Evolutionary conservation across 148 eudicot species (phyloP).

Genomic region (Amaranthus cruentus): DNA sequence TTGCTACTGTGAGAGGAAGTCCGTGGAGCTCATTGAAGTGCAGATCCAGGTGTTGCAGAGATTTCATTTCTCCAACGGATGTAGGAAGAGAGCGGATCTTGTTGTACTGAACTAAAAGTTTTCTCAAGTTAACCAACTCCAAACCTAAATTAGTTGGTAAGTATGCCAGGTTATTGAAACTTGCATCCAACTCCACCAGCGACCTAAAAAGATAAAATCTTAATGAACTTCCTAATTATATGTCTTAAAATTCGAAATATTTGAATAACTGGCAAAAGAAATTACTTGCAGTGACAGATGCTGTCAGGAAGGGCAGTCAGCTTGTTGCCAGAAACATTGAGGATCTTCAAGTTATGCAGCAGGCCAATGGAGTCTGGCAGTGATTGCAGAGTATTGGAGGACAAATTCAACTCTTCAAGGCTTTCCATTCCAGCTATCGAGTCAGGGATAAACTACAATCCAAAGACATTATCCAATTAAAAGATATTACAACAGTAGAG

Average conservation of each 20-base stretch:
- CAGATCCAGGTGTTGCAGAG: constrained; percentile 55
- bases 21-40: constrained; percentile 93
- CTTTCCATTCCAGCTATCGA: no score
- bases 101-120: constrained; percentile 61
- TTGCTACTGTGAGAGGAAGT: constrained; percentile 62
- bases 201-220: constrained; percentile 41
- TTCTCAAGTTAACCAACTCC: constrained; percentile 55
- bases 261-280: no score
- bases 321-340: no score
- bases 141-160: constrained; percentile 85
- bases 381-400: no score
- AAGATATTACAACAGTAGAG: no score
- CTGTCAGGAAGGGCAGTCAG: no score
- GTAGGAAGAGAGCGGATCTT: constrained; percentile 86
- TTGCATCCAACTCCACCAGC: constrained; percentile 72
- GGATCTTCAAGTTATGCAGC: no score
- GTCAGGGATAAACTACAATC: no score
- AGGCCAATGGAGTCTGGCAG: no score
- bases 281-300: no score
- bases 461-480: no score
- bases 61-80: constrained; percentile 77
- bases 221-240: background rate
- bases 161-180: constrained; percentile 77
- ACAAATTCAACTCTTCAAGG: no score
- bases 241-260: background rate